phyloP scores from a whole-genome alignment of 1,284 basidiomycete species.

The Trametes polyzona region DNA sequence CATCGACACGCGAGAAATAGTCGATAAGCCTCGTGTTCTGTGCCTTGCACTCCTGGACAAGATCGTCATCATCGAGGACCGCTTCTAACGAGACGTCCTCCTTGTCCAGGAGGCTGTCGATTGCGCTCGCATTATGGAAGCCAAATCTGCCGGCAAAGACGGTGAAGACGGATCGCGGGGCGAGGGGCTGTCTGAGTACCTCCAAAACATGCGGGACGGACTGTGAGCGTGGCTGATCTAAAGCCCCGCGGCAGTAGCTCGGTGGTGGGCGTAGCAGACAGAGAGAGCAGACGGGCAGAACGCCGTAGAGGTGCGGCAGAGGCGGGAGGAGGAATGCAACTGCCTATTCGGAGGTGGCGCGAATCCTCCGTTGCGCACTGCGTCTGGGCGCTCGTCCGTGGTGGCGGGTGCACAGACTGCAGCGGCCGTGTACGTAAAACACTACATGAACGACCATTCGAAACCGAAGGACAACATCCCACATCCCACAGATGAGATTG shows the following conservation, averaged over 20 bases:
- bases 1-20: slow-evolving; percentile 82
- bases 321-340: slow-evolving; percentile 15
- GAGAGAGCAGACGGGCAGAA: not conserved
- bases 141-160: slow-evolving; percentile 64
- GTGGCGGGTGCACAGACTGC: slow-evolving; percentile 1
- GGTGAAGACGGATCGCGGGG: slow-evolving; percentile 26
- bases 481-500: slow-evolving; percentile 24
- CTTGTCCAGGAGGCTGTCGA: slow-evolving; percentile 84
- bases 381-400: slow-evolving; percentile 14
- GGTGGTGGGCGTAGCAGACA: not conserved
- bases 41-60: slow-evolving; percentile 94
- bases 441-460: slow-evolving; percentile 24
- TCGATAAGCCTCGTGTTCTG: slow-evolving; percentile 90
- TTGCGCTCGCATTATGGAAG: slow-evolving; percentile 81
- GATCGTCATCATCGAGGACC: slow-evolving; percentile 92
- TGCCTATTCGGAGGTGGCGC: slow-evolving; percentile 28
- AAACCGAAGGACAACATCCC: slow-evolving; percentile 15
- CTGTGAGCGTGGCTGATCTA: slow-evolving; percentile 1
- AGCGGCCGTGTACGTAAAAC: slow-evolving; percentile 25
- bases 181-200: slow-evolving; percentile 30
- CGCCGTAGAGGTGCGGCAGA: not conserved
- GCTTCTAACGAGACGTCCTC: slow-evolving; percentile 87
- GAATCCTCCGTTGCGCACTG: slow-evolving; percentile 14
- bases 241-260: not conserved
- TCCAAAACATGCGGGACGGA: slow-evolving; percentile 38